phyloP scores from a whole-genome alignment of 2,329 filamentous ascomycete genomes.

The Endothia cerciana region DNA sequence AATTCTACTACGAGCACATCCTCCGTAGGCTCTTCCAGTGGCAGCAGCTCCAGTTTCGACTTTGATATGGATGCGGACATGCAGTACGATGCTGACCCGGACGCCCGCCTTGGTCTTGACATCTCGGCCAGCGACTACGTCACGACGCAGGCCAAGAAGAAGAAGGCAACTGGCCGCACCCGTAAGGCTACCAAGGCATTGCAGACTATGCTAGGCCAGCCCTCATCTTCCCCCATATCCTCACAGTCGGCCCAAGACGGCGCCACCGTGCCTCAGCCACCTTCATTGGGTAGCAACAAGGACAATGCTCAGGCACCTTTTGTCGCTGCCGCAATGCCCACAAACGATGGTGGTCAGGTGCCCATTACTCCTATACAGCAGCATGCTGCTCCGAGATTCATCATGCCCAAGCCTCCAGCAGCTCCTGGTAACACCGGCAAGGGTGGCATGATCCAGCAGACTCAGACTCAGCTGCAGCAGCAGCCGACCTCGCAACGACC shows the following conservation, averaged over 20 bases:
- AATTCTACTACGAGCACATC: no score
- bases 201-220: not conserved
- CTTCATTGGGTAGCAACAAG: not conserved
- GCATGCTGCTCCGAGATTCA: not conserved
- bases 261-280: not conserved
- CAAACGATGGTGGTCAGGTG: not conserved
- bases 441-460: not conserved
- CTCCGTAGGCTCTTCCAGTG: not conserved
- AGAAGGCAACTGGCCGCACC: not conserved
- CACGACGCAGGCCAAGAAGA: not conserved
- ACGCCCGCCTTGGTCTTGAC: slow-evolving; percentile 6
- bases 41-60: no score
- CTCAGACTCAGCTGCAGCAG: not conserved
- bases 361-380: not conserved
- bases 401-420: not conserved
- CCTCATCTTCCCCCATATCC: not conserved
- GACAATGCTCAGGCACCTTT: not conserved
- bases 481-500: not conserved
- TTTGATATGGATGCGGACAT: not conserved
- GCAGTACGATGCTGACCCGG: not conserved
- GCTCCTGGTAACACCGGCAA: not conserved
- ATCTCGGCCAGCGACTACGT: slow-evolving; percentile 1
- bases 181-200: not conserved
- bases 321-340: not conserved
- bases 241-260: not conserved